Evolutionary conservation across 2,329 filamentous ascomycete genomes (phyloP), one percentile per base, ranked within the genome.

Genomic region (Pseudocercospora cruenta): DNA sequence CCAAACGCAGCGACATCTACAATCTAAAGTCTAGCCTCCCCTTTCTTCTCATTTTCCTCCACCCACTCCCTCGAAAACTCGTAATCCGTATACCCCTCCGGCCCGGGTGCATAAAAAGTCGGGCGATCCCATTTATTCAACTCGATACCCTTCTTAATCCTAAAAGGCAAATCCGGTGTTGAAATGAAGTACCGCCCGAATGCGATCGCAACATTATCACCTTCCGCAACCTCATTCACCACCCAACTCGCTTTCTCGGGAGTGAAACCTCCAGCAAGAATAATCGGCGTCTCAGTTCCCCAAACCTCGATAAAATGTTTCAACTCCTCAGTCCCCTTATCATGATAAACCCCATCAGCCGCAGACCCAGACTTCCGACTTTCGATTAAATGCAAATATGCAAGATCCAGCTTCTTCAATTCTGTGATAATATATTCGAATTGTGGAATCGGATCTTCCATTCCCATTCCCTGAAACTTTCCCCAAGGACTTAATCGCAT

Each of bases 361-460:
- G 85, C 81, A 1, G 69, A 55, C 14, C 67, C 67, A 0, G 65
- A 66, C 16, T 62, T 24, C 10, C 65, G 57, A 28, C 68, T 68
- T 21, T 31, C 63, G 28, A 66, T 68, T 22, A 70, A 33, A 33
- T 64, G 88, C 1, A 90, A 74, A 72, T 88, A 91, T 0, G 87
- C 84, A 14, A 91, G 78, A 1, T 83, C 81, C 1, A 88, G 74
- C 26, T 79, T 76, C 61, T 82, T 84, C 10, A 88, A 78, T 49
- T 84, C 81, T 33, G 78, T 71, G 49, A 87, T 81, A 7, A 90
- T 73, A 71, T 91, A 81, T 0, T 79, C 79, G 72, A 91, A 92
- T 67, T 91, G 88, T 0, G 88, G 86, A 8, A 86, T 72, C 0
- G 88, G 88, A 53, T 91, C 82, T 0, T 76, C 69, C 86, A 90